Base-by-base conservation (phyloP, 352 stramenopile genomes). In the Globisporangium middletonii region DNA sequence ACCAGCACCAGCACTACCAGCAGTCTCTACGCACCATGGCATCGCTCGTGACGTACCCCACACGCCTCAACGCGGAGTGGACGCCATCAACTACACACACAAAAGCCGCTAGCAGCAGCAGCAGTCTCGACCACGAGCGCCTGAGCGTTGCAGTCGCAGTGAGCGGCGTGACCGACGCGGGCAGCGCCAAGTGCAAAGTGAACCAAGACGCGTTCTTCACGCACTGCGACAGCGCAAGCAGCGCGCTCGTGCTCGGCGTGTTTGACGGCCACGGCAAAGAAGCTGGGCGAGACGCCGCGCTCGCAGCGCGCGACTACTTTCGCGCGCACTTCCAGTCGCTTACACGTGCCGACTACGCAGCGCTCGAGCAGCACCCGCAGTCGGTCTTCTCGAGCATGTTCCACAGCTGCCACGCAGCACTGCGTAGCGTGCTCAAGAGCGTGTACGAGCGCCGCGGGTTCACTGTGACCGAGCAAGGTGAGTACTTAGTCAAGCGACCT, bases 191-290 rank as follows among this genome's bases (percentile, higher is more conserved):
- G 55, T 71, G 71, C 49, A 55, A 63, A 28, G 68, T 83, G 62
- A 97, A 97, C 66, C 90, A 97, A 70, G 90, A 97, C 59, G 79
- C 88, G 26, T 94, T 87, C 70, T 95, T 97, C 62, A 72, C 82
- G 28, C 82, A 81, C 44, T 62, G 67, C 45, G 65, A 86, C 28
- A 59, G 58, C n/a, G 62, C 30, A 35, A 35, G 73, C 33, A 48
- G 60, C 16, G 71, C 68, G 7, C 61, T 89, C 45, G 75, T 94
- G 26, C 33, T 95, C 28, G 81, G 81, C 9, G 68, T 96, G 15
- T 94, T 96, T 63, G 87, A 96, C 62, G 88, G 88, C 37, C 88
- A 96, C 62, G 88, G 88, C 26, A 72, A 76, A 53, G 86, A 94
- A 47, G 75, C 83, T 1, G 88, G 88, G 3, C 70, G 77, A 3